Base-by-base conservation (phyloP, 495 filamentous ascomycete species). In the Xylaria scruposa region DNA sequence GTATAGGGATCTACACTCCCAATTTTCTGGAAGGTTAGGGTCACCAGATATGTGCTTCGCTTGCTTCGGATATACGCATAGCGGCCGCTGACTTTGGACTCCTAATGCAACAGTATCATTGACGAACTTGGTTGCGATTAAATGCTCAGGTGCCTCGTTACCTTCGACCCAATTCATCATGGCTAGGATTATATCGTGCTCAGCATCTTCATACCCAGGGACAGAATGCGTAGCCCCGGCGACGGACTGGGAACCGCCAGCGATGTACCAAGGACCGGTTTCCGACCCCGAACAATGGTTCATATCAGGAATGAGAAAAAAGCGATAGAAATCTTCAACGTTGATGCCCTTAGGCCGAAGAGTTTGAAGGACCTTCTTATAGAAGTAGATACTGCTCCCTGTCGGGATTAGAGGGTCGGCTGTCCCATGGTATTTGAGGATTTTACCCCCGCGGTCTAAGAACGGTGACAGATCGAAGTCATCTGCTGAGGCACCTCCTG, bases 361-460 rank as follows among this genome's bases (percentile, higher is more conserved):
- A 0, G 75, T 75, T n/a, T 74, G 72, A 5, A 33, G 47, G 3
- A 77, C 75, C 21, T 77, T 70, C 42, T 84, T 76, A 72, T 86
- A 86, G 67, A 82, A 88, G 42, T 82, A 76, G 7, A 80, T 68
- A 12, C 82, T 81, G 10, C 78, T 82, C 15, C 76, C 78, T 1
- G 84, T 80, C 0, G 86, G 82, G n/a, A 90, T 86, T 7, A 84
- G 70, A 0, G 79, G 77, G 73, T 91, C 89, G 15, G 82, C 78
- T 1, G 81, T 59, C 3, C 89, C 88, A 68, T 90, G 88, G 69
- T 90, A 90, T 59, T 85, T 78, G 54, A 90, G 64, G 0, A 90
- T 75, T 72, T 90, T 90, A 21, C 86, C 88, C 13, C 88, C 87
- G 17, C 80, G 77, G 0, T 74, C 67, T 9, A 80, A 54, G 72